phyloP scores from a whole-genome alignment of 352 stramenopile species.

The Phytopythium oedochilum region DNA sequence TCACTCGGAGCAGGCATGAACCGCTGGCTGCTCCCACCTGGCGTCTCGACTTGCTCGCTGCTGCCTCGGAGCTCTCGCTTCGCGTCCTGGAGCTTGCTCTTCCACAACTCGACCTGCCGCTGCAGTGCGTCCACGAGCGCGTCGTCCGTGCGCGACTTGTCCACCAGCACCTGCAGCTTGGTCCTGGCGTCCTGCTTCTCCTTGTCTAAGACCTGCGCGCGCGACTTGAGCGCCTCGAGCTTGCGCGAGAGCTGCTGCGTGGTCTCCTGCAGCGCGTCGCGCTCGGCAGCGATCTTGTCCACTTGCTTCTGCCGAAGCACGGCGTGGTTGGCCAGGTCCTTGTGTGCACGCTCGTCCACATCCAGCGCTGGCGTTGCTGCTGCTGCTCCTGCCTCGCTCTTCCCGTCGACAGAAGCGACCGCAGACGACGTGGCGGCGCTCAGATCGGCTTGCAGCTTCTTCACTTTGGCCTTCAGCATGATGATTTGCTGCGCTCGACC shows the following conservation, averaged over 20 bases:
- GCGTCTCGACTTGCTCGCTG: slow-evolving; percentile 36
- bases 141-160: slow-evolving; percentile 81
- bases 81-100: slow-evolving; percentile 39
- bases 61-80: slow-evolving; percentile 44
- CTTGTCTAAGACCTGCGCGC: slow-evolving; percentile 66
- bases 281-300: slow-evolving; percentile 54
- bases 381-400: not conserved
- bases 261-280: slow-evolving; percentile 50
- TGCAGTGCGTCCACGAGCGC: slow-evolving; percentile 74
- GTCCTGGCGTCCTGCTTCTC: slow-evolving; percentile 59
- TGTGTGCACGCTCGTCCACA: slow-evolving; percentile 61
- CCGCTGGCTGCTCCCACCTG: slow-evolving; percentile 28
- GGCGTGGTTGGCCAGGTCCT: slow-evolving; percentile 52
- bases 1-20: slow-evolving; percentile 48
- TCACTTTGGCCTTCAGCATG: slow-evolving; percentile 79
- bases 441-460: slow-evolving; percentile 57
- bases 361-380: slow-evolving; percentile 9
- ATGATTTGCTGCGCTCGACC: slow-evolving; percentile 81
- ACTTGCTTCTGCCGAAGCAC: slow-evolving; percentile 52
- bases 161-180: slow-evolving; percentile 66
- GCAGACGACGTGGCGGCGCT: not conserved
- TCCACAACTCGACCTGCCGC: slow-evolving; percentile 60
- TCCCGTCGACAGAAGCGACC: not conserved
- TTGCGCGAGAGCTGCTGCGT: slow-evolving; percentile 55
- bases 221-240: slow-evolving; percentile 60